Evolutionary conservation across 169 alveolate genomes (phyloP).

Genomic region (Plasmodium chabaudi): DNA sequence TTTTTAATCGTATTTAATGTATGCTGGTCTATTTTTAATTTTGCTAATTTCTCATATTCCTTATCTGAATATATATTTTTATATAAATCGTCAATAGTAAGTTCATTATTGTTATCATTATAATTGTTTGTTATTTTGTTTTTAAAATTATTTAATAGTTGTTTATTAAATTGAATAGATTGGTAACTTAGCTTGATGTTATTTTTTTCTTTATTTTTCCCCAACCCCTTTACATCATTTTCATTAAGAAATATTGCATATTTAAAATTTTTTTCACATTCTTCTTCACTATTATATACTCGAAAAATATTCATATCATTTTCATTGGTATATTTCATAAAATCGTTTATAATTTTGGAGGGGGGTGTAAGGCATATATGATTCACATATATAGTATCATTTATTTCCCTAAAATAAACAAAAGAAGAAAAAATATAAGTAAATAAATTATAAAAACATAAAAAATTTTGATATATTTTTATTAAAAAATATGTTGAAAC

Average conservation of each 20-base stretch:
- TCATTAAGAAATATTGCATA: constrained; percentile 30
- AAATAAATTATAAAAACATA: neutral
- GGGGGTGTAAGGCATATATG: constrained; percentile 57
- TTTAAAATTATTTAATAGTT: constrained; percentile 1
- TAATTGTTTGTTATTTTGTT: constrained; percentile 12
- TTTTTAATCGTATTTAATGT: constrained; percentile 15
- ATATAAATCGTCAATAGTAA: constrained; percentile 37
- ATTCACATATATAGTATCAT: constrained; percentile 24
- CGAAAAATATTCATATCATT: constrained; percentile 47
- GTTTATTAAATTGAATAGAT: neutral
- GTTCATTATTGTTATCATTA: neutral
- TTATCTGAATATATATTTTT: constrained; percentile 28
- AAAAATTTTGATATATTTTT: constrained; percentile 4
- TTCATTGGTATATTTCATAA: constrained; percentile 29
- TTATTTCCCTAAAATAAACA: constrained; percentile 19
- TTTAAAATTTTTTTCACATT: constrained; percentile 48
- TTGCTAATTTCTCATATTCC: constrained; percentile 16
- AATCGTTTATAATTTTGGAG: constrained; percentile 10
- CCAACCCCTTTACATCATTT: neutral
- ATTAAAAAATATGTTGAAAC: neutral
- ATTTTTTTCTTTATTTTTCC: neutral
- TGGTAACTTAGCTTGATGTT: neutral
- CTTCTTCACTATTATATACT: constrained; percentile 39
- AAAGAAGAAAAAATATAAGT: neutral
- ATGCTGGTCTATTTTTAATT: constrained; percentile 16